A percentile compares a stretch with the other conserved stretches of the same genome.
These are phyloP conservation scores for Rhodotorula sp. DNA, from an alignment of 1,284 basidiomycete genomes.

Conservation along the genomic window DNA sequence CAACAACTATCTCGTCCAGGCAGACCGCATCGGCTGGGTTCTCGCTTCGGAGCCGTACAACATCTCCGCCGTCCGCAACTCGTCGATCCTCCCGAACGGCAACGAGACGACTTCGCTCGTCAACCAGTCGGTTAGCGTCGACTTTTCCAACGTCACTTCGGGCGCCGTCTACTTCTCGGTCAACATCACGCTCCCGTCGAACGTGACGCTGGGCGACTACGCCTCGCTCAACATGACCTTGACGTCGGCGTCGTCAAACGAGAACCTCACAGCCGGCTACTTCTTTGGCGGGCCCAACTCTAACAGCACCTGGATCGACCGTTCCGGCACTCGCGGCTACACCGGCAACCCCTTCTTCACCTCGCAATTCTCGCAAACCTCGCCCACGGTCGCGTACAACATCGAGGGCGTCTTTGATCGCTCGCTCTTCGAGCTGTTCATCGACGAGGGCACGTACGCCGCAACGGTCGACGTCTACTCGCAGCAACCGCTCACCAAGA, in stretches of 20 bases:
- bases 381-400: not conserved
- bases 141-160: not conserved
- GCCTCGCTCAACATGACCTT: not conserved
- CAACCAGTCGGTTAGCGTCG: slow-evolving; percentile 1
- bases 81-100: slow-evolving; percentile 6
- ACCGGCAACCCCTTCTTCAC: slow-evolving; percentile 9
- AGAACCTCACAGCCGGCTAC: slow-evolving; percentile 6
- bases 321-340: not conserved
- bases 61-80: not conserved
- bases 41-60: slow-evolving; percentile 15
- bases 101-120: not conserved
- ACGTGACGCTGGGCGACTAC: not conserved
- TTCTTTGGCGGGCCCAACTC: slow-evolving; percentile 1
- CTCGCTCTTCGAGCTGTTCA: slow-evolving; percentile 12
- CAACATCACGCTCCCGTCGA: slow-evolving; percentile 6
- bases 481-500: not conserved
- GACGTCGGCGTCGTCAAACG: not conserved
- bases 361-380: not conserved
- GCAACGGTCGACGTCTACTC: slow-evolving; percentile 1
- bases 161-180: slow-evolving; percentile 4
- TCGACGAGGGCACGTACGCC: slow-evolving; percentile 6
- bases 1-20: slow-evolving; percentile 6
- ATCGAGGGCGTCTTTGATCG: slow-evolving; percentile 14
- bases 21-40: slow-evolving; percentile 9
- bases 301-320: not conserved